phyloP scores from a whole-genome alignment of 768 basidiomycete species.

The Trametes coccinea region DNA sequence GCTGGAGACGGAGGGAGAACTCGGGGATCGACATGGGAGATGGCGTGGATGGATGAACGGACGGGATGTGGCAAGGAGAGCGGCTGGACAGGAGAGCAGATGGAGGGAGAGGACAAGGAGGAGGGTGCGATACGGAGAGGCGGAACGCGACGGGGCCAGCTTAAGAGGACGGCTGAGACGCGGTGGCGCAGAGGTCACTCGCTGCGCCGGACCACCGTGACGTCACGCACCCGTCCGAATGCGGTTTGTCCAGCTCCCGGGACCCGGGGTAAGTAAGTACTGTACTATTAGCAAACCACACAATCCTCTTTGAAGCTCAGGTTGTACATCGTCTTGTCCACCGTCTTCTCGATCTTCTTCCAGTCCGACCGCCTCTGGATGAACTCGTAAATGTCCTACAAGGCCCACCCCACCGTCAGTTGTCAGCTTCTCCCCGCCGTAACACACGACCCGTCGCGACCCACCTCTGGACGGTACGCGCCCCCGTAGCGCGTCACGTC shows the following conservation, averaged over 20 bases:
- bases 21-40: conserved; percentile 47
- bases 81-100: neutral
- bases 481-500: conserved; percentile 97
- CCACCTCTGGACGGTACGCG: no score
- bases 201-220: conserved; percentile 15
- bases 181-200: neutral
- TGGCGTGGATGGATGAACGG: conserved; percentile 7
- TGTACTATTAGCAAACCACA: conserved; percentile 25
- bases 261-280: no score
- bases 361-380: conserved; percentile 93
- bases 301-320: conserved; percentile 94
- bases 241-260: neutral
- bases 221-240: neutral
- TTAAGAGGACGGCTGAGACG: neutral
- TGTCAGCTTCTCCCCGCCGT: no score
- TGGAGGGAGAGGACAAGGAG: neutral
- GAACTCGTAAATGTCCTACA: conserved; percentile 96
- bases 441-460: no score
- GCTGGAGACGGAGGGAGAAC: conserved; percentile 61
- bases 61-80: neutral
- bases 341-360: conserved; percentile 97
- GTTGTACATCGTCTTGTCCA: conserved; percentile 95
- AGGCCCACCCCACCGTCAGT: no score
- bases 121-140: neutral
- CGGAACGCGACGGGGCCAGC: neutral